These are phyloP conservation scores for Suhomyces canberraensis DNA, from an alignment of 805 yeast species.

Conservation along the genomic window DNA sequence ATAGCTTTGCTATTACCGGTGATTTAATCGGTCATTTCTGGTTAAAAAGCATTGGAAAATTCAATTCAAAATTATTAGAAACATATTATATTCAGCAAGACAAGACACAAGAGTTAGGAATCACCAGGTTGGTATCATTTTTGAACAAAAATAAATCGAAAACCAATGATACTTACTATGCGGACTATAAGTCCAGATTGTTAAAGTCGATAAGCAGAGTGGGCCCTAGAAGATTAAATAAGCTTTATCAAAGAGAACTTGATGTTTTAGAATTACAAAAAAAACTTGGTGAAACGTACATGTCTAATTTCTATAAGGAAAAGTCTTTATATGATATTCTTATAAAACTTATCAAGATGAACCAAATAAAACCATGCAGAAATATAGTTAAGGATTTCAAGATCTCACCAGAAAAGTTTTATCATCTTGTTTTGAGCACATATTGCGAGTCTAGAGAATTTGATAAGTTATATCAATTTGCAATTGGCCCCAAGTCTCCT, in stretches of 20 bases:
- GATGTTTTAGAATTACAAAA: slow-evolving; percentile 31
- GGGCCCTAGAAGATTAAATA: slow-evolving; percentile 17
- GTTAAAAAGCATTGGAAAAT: slow-evolving; percentile 28
- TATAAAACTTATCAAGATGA: slow-evolving; percentile 28
- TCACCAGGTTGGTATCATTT: slow-evolving; percentile 15
- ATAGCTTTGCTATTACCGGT: slow-evolving; percentile 23
- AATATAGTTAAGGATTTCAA: slow-evolving; percentile 51
- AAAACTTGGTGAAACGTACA: slow-evolving; percentile 32
- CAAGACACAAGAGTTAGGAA: slow-evolving; percentile 19
- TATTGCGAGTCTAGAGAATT: slow-evolving; percentile 48
- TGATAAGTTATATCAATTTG: slow-evolving; percentile 47
- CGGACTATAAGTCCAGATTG: slow-evolving; percentile 23
- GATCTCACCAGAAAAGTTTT: slow-evolving; percentile 54
- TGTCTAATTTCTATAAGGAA: slow-evolving; percentile 25
- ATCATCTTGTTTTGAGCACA: slow-evolving; percentile 50
- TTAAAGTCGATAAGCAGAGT: slow-evolving; percentile 18
- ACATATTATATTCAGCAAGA: slow-evolving; percentile 32
- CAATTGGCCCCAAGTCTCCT: slow-evolving; percentile 33
- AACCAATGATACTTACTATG: slow-evolving; percentile 16
- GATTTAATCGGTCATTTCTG: slow-evolving; percentile 39
- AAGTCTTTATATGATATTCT: slow-evolving; percentile 26
- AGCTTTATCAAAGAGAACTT: slow-evolving; percentile 25
- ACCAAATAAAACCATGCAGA: slow-evolving; percentile 50
- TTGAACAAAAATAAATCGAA: slow-evolving; percentile 12
- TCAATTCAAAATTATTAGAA: slow-evolving; percentile 20